Conservation (phyloP, 2,329 filamentous ascomycete genomes). For the Fusarium keratoplasticum region DNA sequence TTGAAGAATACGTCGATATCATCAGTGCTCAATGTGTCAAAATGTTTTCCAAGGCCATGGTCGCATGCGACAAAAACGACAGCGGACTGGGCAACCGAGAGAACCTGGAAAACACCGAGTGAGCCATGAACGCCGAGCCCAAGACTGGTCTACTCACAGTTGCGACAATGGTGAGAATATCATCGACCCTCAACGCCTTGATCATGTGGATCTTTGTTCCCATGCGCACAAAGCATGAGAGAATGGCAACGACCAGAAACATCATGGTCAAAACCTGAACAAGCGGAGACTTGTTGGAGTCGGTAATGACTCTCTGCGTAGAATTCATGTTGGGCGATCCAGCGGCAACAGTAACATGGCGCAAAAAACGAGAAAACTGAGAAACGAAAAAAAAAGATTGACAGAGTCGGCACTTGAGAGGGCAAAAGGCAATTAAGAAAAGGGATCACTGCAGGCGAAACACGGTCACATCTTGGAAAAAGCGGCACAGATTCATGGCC, state of each 20-base stretch:
- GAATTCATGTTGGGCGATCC: conserved; percentile 32
- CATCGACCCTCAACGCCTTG: conserved; percentile 43
- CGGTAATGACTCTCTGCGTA: conserved; percentile 43
- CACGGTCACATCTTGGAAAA: neutral
- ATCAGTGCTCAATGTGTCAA: conserved; percentile 19
- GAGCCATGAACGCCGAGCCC: neutral
- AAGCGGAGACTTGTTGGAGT: conserved; percentile 46
- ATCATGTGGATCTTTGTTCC: conserved; percentile 47
- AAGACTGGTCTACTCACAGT: conserved; percentile 32
- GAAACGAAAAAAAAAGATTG: neutral
- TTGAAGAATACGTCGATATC: conserved; percentile 40
- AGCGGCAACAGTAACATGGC: neutral
- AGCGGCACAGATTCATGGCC: neutral
- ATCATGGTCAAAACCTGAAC: conserved; percentile 46
- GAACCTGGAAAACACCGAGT: conserved; percentile 17
- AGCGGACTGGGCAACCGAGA: conserved; percentile 39
- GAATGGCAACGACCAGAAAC: conserved; percentile 45
- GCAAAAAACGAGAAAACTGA: neutral
- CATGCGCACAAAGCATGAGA: conserved; percentile 40
- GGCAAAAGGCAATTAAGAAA: neutral
- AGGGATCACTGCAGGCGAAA: neutral
- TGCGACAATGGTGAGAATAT: conserved; percentile 40
- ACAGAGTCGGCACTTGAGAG: neutral
- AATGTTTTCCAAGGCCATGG: conserved; percentile 39
- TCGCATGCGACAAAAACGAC: conserved; percentile 35